Evolutionary conservation across 1,139 yeast species (phyloP), one percentile per base, ranked within the genome.

Genomic region (Pichia sp.): DNA sequence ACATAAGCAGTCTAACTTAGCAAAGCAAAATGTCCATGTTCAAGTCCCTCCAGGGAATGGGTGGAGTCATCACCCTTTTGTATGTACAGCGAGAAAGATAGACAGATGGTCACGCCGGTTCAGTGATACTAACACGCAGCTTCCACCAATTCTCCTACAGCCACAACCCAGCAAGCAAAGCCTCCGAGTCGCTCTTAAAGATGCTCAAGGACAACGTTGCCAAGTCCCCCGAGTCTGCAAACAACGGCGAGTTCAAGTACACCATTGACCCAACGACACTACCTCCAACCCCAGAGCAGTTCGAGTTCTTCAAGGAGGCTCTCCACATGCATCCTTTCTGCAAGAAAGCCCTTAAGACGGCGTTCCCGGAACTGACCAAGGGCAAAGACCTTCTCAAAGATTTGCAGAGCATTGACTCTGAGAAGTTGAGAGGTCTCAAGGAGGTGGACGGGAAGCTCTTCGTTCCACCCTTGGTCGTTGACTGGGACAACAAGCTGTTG

Each of bases 391-490:
- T 45, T 1, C 63, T 57, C 16, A 53, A 51, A 8, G 65, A 63
- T 46, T 49, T 63, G 15, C 63, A 62, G 45, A 49, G 49, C 32
- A 13, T 60, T 16, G 60, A 58, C 44, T 42, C 57, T 7, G 60
- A 61, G 38, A 44, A 58, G 6, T 49, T 61, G 29, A 64, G 53
- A 8, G 62, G 62, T 49, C 59, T 58, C 50, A 57, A 53, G 46
- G 58, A 52, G 30, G 6, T 8, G 2, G 36, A 45, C 8, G 47
- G 49, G 6, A 44, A 46, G 32, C 13, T 38, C 45, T 72, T 72
- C 54, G 64, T 64, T 8, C 69, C 78, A 5, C 87, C 84, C 0
- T 71, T 83, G 57, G 73, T 81, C 42, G 80, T 82, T 51, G 88
- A 83, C 69, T 80, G 82, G 76, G 76, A 76, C 54, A 76, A 81